phyloP scores from a whole-genome alignment of 768 basidiomycete genomes.

The Dioszegia crocea region DNA sequence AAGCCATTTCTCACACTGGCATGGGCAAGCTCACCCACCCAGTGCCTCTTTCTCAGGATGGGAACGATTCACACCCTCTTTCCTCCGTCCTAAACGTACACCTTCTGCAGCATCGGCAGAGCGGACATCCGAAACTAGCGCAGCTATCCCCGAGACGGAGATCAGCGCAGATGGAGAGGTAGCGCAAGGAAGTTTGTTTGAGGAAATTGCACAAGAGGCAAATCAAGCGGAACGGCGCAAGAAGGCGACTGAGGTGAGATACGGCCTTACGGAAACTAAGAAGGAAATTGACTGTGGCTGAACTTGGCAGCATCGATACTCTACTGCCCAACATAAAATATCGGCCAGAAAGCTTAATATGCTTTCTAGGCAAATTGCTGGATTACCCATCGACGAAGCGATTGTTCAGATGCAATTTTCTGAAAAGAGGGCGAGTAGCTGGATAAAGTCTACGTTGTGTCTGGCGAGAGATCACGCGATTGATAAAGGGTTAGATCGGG shows the following conservation, averaged over 20 bases:
- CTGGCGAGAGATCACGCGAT: conserved; percentile 82
- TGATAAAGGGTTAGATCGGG: conserved; percentile 68
- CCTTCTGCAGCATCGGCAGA: not conserved
- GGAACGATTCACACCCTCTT: not conserved
- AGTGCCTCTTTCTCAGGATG: conserved; percentile 8
- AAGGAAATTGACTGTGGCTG: not conserved
- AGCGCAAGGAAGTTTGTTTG: conserved; percentile 20
- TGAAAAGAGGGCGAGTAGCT: conserved; percentile 76
- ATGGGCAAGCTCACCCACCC: not conserved
- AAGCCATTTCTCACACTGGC: not conserved
- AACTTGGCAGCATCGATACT: conserved; percentile 78
- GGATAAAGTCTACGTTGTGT: conserved; percentile 82
- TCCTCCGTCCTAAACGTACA: not conserved
- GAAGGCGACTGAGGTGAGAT: conserved; percentile 10
- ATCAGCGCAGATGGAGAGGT: not conserved
- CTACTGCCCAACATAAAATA: conserved; percentile 87
- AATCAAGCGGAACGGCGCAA: conserved; percentile 2
- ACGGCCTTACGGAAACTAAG: not conserved
- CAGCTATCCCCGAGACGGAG: not conserved
- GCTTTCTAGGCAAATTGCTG: conserved; percentile 76
- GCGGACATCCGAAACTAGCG: conserved; percentile 7
- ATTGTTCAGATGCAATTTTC: conserved; percentile 96
- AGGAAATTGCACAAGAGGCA: conserved; percentile 15
- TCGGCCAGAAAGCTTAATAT: conserved; percentile 83
- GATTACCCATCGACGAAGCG: conserved; percentile 87